Conservation (phyloP, 1,284 basidiomycete genomes). For the Tylopilus sp. region DNA sequence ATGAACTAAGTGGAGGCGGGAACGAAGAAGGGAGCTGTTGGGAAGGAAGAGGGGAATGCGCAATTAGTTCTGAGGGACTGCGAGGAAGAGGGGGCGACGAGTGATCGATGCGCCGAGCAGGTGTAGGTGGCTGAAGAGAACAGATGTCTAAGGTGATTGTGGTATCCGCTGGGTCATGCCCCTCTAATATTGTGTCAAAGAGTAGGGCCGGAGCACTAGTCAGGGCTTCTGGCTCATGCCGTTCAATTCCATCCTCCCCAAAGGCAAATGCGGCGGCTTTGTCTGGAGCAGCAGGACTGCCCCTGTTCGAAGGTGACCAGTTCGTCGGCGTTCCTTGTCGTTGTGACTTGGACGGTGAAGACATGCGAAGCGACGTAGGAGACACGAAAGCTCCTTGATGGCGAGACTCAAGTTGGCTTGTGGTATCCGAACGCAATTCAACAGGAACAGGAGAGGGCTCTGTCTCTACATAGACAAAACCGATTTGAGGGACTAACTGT, state of each 20-base stretch:
- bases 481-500: neutral
- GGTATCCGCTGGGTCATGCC: neutral
- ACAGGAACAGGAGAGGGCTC: neutral
- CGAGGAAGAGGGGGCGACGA: conserved; percentile 7
- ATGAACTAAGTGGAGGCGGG: conserved; percentile 13
- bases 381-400: neutral
- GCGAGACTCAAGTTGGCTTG: neutral
- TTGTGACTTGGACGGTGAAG: conserved; percentile 5
- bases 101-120: conserved; percentile 24
- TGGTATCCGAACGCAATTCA: neutral
- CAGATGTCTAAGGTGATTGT: conserved; percentile 4
- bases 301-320: conserved; percentile 26
- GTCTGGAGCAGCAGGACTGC: conserved; percentile 15
- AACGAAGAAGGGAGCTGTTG: conserved; percentile 14
- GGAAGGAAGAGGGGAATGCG: neutral
- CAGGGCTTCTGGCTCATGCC: neutral
- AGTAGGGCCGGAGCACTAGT: neutral
- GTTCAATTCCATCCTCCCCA: conserved; percentile 1
- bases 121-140: conserved; percentile 31
- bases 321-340: conserved; percentile 27
- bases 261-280: neutral
- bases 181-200: conserved; percentile 1
- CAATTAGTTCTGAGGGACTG: conserved; percentile 11
- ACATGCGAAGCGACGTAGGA: conserved; percentile 4
- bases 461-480: conserved; percentile 6